A percentile compares a stretch with the other conserved stretches of the same genome.
Evolutionary conservation across 495 filamentous ascomycete species (phyloP).

Genomic region (Aspergillus bridgeri): DNA sequence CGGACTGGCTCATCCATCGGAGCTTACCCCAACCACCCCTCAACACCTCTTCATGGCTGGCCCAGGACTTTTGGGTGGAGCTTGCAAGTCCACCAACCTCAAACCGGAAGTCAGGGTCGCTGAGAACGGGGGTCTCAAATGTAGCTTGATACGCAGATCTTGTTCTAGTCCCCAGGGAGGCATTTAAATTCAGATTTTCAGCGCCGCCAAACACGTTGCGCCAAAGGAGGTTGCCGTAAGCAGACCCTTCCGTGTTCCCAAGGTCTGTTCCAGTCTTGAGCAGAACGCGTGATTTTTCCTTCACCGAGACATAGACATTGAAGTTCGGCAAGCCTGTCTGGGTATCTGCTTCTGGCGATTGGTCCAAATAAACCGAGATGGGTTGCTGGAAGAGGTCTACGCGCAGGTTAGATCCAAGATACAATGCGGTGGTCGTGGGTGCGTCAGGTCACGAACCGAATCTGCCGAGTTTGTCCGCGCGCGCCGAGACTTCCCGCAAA

Average conservation of each 20-base stretch:
- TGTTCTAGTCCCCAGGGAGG: conserved; percentile 82
- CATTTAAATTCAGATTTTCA: conserved; percentile 81
- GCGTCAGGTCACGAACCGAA: conserved; percentile 58
- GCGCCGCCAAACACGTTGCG: conserved; percentile 95
- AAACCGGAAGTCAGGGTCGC: conserved; percentile 74
- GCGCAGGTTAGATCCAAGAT: neutral
- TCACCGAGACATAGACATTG: conserved; percentile 69
- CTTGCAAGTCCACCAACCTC: conserved; percentile 75
- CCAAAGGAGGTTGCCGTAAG: conserved; percentile 76
- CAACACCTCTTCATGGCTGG: conserved; percentile 88
- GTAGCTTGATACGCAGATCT: conserved; percentile 81
- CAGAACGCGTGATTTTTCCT: conserved; percentile 73
- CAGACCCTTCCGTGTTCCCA: conserved; percentile 86
- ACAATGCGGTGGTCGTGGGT: neutral
- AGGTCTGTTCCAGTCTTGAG: conserved; percentile 91
- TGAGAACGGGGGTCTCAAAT: conserved; percentile 75
- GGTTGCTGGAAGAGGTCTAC: conserved; percentile 82
- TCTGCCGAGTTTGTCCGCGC: conserved; percentile 68
- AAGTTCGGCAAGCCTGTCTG: conserved; percentile 63
- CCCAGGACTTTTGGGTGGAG: conserved; percentile 81
- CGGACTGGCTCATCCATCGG: conserved; percentile 59
- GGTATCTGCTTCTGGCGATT: conserved; percentile 56
- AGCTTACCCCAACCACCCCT: conserved; percentile 75
- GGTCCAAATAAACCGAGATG: conserved; percentile 76
- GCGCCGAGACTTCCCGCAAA: conserved; percentile 61